These are phyloP conservation scores for Fusarium sp. DNA, from an alignment of 2,329 filamentous ascomycete genomes.

Conservation along the genomic window DNA sequence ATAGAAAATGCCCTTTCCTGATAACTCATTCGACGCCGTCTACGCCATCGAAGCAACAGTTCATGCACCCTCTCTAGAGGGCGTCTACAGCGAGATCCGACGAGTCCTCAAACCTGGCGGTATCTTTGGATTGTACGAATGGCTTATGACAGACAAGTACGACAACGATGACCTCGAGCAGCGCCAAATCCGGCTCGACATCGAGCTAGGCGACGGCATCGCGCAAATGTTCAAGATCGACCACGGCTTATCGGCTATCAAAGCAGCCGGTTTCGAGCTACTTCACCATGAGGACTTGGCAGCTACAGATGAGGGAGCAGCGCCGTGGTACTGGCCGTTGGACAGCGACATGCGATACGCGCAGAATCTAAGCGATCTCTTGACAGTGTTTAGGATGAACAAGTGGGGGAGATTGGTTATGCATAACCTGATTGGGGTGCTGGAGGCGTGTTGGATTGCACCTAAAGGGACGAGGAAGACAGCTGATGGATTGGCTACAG, in stretches of 20 bases:
- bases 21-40: constrained; percentile 92
- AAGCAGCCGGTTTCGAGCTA: constrained; percentile 85
- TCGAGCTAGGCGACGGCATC: constrained; percentile 96
- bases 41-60: constrained; percentile 98
- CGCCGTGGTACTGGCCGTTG: constrained; percentile 93
- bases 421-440: constrained; percentile 77
- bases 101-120: constrained; percentile 97
- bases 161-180: constrained; percentile 89
- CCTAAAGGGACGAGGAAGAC: constrained; percentile 88
- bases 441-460: constrained; percentile 78
- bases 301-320: constrained; percentile 53
- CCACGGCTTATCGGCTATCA: constrained; percentile 84
- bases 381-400: constrained; percentile 87
- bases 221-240: constrained; percentile 94
- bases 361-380: constrained; percentile 76
- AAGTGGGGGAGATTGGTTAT: constrained; percentile 77
- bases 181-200: constrained; percentile 89
- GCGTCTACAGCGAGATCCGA: constrained; percentile 94
- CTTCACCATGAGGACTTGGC: constrained; percentile 71
- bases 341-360: constrained; percentile 81
- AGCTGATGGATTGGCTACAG: constrained; percentile 81
- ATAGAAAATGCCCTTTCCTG: constrained; percentile 92
- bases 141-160: constrained; percentile 97
- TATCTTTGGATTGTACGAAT: constrained; percentile 96
- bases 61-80: constrained; percentile 89